A percentile compares a stretch with the other conserved stretches of the same genome.
Conservation (phyloP, 2,329 filamentous ascomycete genomes). For the Pseudogymnoascus sp. region DNA sequence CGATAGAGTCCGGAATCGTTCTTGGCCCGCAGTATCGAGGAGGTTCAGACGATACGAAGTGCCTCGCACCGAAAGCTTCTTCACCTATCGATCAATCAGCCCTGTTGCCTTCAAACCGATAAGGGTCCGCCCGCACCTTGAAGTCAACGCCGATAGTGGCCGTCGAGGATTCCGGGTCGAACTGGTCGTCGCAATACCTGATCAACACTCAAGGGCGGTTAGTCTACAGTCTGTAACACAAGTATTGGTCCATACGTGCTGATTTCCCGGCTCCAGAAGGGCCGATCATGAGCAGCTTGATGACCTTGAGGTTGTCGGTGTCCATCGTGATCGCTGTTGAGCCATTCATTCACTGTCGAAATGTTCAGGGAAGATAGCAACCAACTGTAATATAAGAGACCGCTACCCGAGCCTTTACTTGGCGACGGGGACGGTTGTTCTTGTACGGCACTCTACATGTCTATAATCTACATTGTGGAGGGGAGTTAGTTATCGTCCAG, state of each 20-base stretch:
- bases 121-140: conserved; percentile 33
- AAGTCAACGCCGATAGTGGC: conserved; percentile 53
- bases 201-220: conserved; percentile 37
- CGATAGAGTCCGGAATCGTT: conserved; percentile 90
- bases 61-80: conserved; percentile 45
- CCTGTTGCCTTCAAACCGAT: background rate
- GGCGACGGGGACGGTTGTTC: background rate
- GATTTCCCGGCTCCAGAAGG: conserved; percentile 51
- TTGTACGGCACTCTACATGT: background rate
- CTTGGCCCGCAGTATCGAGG: conserved; percentile 87
- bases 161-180: conserved; percentile 46
- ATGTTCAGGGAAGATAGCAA: background rate
- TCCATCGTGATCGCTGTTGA: conserved; percentile 29
- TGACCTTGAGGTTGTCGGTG: conserved; percentile 41
- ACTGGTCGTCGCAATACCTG: conserved; percentile 51
- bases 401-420: conserved; percentile 4
- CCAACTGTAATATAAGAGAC: background rate
- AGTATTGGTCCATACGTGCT: conserved; percentile 35
- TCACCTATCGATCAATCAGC: conserved; percentile 33
- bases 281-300: conserved; percentile 50
- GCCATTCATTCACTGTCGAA: conserved; percentile 13
- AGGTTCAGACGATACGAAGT: conserved; percentile 46
- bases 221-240: conserved; percentile 10
- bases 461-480: background rate
- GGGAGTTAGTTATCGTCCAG: conserved; percentile 1